These are phyloP conservation scores for Candida mattraensis DNA, from an alignment of 805 yeast species.

Conservation along the genomic window DNA sequence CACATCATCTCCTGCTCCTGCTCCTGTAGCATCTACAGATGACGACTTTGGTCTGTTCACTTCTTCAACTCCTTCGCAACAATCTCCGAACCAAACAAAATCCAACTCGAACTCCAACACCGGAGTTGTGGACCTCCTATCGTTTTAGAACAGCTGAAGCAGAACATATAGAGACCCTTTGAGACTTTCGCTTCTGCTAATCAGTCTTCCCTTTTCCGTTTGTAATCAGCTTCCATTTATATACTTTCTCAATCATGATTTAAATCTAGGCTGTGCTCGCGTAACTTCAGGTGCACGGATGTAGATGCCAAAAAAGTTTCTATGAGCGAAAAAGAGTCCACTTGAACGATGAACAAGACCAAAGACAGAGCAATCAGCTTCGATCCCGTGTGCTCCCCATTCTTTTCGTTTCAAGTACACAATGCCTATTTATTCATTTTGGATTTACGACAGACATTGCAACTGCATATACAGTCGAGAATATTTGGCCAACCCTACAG, in stretches of 20 bases:
- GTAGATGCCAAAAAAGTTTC: too few species aligned
- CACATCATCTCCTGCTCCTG: conserved; percentile 19
- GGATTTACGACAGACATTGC: conserved; percentile 91
- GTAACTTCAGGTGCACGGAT: too few species aligned
- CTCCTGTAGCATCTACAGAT: conserved; percentile 14
- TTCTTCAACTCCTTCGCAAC: conserved; percentile 9
- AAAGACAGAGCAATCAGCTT: neutral
- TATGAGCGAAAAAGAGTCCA: too few species aligned
- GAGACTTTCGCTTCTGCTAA: too few species aligned
- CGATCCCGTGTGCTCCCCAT: too few species aligned
- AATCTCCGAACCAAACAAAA: conserved; percentile 4
- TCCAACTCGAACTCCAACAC: conserved; percentile 9
- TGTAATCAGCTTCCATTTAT: too few species aligned
- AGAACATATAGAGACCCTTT: too few species aligned
- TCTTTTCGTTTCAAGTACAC: neutral
- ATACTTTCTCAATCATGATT: too few species aligned
- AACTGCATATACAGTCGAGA: conserved; percentile 82
- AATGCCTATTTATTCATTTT: conserved; percentile 81
- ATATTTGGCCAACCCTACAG: conserved; percentile 45
- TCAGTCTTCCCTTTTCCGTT: too few species aligned
- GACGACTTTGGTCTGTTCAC: conserved; percentile 17
- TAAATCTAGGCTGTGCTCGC: too few species aligned
- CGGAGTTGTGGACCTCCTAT: conserved; percentile 51
- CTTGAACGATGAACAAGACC: too few species aligned
- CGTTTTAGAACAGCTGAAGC: too few species aligned